Base-by-base conservation (phyloP, 2,329 filamentous ascomycete species). In the Cladophialophora chaetospira region DNA sequence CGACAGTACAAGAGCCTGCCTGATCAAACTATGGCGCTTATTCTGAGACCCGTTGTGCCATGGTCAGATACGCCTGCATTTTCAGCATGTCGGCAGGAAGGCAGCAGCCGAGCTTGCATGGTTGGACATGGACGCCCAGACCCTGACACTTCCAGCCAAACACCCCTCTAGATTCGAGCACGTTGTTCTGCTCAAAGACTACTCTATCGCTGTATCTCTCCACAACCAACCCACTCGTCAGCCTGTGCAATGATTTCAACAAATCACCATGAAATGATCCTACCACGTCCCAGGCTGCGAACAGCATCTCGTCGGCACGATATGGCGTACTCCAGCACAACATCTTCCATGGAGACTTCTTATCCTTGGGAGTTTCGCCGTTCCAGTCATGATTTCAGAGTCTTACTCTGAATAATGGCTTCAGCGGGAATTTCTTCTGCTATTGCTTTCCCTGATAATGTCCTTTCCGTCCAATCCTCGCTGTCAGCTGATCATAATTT, bases 401-500 rank as follows among this genome's bases (percentile, higher is more conserved):
- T 49, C 35, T 47, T 31, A 54, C 45, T 21, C 51, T 44, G 48
- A 45, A 40, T 26, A 26, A 58, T 54, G 56, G 56, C 45, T 51
- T 33, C 40, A 42, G 42, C 51, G 50, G 46, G 50, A 50, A 15
- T 49, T 58, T 53, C 33, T 45, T 49, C 38, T 49, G 50, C 21
- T 43, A 40, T 33, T 36, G 46, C 43, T 26, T 35, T 36, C 35
- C 33, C 33, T 15, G 26, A 31, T 23, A 23, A 10, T 19, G 35
- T 51, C 35, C 11, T 38, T 17, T 21, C 33, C 15, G 36, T 26
- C 35, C 47, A 38, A 38, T 38, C 35, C 23, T 51, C 15, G 35
- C 26, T 38, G 23, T 42, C 15, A 42, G 53, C 53, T 48, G 50
- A 50, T 36, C 13, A 13, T 29, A 51, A 51, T 51, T n/a, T 26